Percentiles rank a stretch among this genome's conserved stretches.
phyloP scores from a whole-genome alignment of 805 yeast species.

The Metschnikowia dekortorum region DNA sequence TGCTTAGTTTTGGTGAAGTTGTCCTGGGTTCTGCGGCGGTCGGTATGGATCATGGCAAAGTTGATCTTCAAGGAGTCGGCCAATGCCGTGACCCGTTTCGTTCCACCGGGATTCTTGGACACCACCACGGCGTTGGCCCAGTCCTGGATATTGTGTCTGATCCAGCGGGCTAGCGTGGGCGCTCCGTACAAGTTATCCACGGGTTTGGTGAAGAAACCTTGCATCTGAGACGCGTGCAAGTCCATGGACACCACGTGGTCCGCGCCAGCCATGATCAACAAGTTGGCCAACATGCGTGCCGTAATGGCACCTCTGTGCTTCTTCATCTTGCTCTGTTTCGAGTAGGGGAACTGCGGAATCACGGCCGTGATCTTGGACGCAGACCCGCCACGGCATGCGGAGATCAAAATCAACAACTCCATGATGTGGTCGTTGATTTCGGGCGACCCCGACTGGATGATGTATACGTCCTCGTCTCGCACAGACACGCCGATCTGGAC shows the following conservation, averaged over 20 bases:
- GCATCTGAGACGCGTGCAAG: conserved; percentile 96
- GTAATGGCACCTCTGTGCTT: conserved; percentile 98
- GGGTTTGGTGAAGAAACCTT: conserved; percentile 95
- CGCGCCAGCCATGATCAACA: conserved; percentile 97
- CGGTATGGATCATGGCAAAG: conserved; percentile 99
- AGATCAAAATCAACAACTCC: conserved; percentile 89
- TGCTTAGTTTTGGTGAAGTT: conserved; percentile 38
- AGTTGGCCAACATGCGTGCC: conserved; percentile 95
- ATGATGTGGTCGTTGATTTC: conserved; percentile 87
- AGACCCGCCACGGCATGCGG: conserved; percentile 96
- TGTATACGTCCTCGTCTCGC: conserved; percentile 94
- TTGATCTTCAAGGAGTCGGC: conserved; percentile 96
- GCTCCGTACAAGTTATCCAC: conserved; percentile 96
- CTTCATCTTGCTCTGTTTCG: conserved; percentile 93
- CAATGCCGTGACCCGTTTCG: conserved; percentile 93
- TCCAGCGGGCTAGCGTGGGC: conserved; percentile 95
- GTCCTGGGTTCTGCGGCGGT: conserved; percentile 86
- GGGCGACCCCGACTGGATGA: conserved; percentile 82
- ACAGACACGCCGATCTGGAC: conserved; percentile 94
- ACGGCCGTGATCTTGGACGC: conserved; percentile 98
- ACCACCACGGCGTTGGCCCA: conserved; percentile 90
- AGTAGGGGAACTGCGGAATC: conserved; percentile 95
- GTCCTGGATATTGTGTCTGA: conserved; percentile 80
- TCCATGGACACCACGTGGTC: conserved; percentile 99
- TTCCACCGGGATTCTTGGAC: conserved; percentile 98